These are phyloP conservation scores for Phytophthora idaei DNA, from an alignment of 352 stramenopile species.

Conservation along the genomic window DNA sequence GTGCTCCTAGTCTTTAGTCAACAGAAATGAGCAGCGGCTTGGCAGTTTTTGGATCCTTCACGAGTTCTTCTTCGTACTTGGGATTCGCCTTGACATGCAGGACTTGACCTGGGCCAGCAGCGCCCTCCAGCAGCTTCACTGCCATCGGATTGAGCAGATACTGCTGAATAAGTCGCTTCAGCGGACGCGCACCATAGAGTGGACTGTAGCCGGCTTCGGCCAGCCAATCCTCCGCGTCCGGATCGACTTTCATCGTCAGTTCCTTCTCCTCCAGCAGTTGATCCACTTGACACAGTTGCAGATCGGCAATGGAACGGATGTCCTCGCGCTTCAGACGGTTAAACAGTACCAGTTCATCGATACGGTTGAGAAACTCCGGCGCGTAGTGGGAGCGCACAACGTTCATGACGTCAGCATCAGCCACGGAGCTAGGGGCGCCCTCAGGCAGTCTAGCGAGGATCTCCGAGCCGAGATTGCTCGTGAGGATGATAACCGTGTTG, in stretches of 20 bases:
- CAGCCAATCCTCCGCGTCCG: slow-evolving; percentile 93
- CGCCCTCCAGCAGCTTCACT: slow-evolving; percentile 87
- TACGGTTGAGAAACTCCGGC: slow-evolving; percentile 98
- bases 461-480: slow-evolving; percentile 96
- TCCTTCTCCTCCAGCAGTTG: slow-evolving; percentile 91
- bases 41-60: slow-evolving; percentile 41
- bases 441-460: slow-evolving; percentile 71
- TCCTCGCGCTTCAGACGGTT: slow-evolving; percentile 92
- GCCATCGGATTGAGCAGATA: slow-evolving; percentile 96
- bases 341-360: slow-evolving; percentile 98
- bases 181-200: slow-evolving; percentile 95
- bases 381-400: slow-evolving; percentile 94
- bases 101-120: slow-evolving; percentile 78
- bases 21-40: slow-evolving; percentile 47
- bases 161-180: slow-evolving; percentile 97
- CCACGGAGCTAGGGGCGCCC: slow-evolving; percentile 51
- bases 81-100: slow-evolving; percentile 75
- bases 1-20: slow-evolving; percentile 12
- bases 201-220: slow-evolving; percentile 95
- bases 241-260: slow-evolving; percentile 90
- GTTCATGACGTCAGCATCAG: slow-evolving; percentile 88
- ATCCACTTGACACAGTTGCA: slow-evolving; percentile 94
- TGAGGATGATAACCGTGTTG: slow-evolving; percentile 98
- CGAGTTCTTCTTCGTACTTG: slow-evolving; percentile 55
- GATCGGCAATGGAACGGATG: slow-evolving; percentile 94